Base-by-base conservation (phyloP, 352 stramenopile genomes). In the Globisporangium nodosum region DNA sequence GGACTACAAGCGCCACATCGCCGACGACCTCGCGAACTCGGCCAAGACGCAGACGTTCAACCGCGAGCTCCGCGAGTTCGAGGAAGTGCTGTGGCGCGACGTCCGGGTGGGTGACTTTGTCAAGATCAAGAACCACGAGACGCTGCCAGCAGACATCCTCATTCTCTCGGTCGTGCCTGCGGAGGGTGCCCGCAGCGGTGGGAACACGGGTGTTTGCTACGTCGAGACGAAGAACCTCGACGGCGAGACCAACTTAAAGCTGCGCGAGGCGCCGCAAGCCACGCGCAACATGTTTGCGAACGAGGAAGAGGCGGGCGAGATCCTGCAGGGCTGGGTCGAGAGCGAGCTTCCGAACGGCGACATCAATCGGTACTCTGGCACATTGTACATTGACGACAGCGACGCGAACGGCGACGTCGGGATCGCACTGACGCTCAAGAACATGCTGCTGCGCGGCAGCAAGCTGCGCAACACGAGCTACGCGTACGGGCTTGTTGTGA, bases 191-290 rank as follows among this genome's bases (percentile, higher is more conserved):
- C 73, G 74, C 1, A 80, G 67, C 9, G 76, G 73, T 12, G 78
- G 73, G 5, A 91, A 90, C 53, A 84, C 79, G 55, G 83, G 86
- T 3, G 60, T 92, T 1, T 96, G 87, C 63, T 95, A 96, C 64
- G 85, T 96, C 16, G 87, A 96, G 56, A 96, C 87, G 5, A 96
- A 96, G 70, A 92, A 88, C 42, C 55, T 96, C 1, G 87, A 96
- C 51, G 87, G 87, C 8, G 85, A 96, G 59, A 94, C 87, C 2
- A 96, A 96, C 46, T 55, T 96, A 3, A 96, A 96, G 61, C 64
- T 96, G 33, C 76, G 85, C 8, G 81, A 96, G 57, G 79, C 87
- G 0, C 69, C 83, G 2, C 57, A 68, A 37, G 66, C 66, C 15
- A 89, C 76, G 2, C 76, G 74, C 6, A 78, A 73, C 31, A 84